Conservation (phyloP, 495 filamentous ascomycete genomes). For the Bombardia bombarda region DNA sequence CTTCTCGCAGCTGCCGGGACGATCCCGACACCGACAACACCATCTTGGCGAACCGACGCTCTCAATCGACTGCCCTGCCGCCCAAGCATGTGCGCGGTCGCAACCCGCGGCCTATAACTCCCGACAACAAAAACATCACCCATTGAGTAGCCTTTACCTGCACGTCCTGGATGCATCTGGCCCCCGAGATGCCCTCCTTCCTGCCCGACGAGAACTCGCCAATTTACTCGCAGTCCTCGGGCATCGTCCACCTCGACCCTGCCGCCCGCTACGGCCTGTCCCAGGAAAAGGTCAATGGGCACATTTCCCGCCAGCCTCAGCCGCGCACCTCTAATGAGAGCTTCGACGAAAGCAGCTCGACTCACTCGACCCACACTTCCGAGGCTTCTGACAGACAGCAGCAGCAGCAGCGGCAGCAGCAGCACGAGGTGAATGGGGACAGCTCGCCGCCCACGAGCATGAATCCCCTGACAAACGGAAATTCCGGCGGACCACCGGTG, state of each 20-base stretch:
- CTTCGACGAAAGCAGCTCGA: slow-evolving; percentile 24
- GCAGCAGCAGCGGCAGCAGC: slow-evolving; percentile 11
- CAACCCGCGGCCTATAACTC: slow-evolving; percentile 6
- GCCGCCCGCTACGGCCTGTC: slow-evolving; percentile 22
- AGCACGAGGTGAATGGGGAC: slow-evolving; percentile 14
- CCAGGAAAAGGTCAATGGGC: slow-evolving; percentile 21
- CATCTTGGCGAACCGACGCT: no score
- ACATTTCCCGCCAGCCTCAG: slow-evolving; percentile 20
- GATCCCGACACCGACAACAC: no score
- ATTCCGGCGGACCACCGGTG: slow-evolving; percentile 10
- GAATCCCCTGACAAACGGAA: slow-evolving; percentile 18
- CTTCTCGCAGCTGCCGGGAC: no score
- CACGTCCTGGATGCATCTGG: slow-evolving; percentile 6
- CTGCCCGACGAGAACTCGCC: slow-evolving; percentile 42
- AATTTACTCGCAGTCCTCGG: slow-evolving; percentile 34
- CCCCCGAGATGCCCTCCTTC: slow-evolving; percentile 50
- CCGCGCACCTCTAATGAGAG: slow-evolving; percentile 27
- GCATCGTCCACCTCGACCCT: slow-evolving; percentile 25
- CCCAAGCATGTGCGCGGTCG: slow-evolving; percentile 17
- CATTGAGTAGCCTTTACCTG: slow-evolving; percentile 7
- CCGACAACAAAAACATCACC: slow-evolving; percentile 9
- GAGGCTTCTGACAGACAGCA: slow-evolving; percentile 19
- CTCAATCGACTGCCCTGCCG: neutral
- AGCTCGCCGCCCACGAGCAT: slow-evolving; percentile 16
- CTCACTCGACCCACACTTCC: slow-evolving; percentile 26